These are phyloP conservation scores for Huntiella decipiens DNA, from an alignment of 2,329 filamentous ascomycete genomes.

Conservation along the genomic window DNA sequence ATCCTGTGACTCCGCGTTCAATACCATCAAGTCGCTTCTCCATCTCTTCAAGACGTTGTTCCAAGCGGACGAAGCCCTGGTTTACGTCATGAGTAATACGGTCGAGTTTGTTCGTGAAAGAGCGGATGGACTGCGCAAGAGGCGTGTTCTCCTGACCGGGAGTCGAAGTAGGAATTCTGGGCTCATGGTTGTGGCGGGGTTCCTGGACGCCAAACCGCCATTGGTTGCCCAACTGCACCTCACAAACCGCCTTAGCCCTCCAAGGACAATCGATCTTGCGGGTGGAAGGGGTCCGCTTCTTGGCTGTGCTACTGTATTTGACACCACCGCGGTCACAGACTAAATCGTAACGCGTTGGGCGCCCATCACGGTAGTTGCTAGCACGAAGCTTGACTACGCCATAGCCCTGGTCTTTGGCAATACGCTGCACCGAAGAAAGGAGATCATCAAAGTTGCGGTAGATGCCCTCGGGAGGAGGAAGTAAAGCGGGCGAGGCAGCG, in stretches of 20 bases:
- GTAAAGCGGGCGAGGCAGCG: conserved; percentile 28
- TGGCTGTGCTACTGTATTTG: conserved; percentile 45
- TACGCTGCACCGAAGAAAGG: conserved; percentile 36
- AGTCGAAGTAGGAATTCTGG: conserved; percentile 32
- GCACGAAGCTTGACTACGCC: conserved; percentile 43
- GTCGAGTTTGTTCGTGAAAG: conserved; percentile 39
- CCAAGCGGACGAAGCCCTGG: conserved; percentile 32
- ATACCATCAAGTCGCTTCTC: conserved; percentile 37
- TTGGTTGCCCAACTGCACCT: conserved; percentile 42
- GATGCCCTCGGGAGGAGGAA: conserved; percentile 40
- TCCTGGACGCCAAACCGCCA: conserved; percentile 46
- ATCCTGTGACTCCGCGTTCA: conserved; percentile 25
- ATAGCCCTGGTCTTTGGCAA: conserved; percentile 43
- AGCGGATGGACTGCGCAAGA: conserved; percentile 36
- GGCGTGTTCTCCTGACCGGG: conserved; percentile 39
- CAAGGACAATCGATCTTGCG: conserved; percentile 46
- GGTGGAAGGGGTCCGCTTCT: conserved; percentile 44
- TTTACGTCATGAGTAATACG: conserved; percentile 36
- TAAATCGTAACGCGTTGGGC: conserved; percentile 42
- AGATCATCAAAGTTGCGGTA: conserved; percentile 41
- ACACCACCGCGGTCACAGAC: conserved; percentile 45
- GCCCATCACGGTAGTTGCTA: conserved; percentile 43
- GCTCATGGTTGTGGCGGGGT: conserved; percentile 41
- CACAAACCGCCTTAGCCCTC: conserved; percentile 43
- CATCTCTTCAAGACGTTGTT: conserved; percentile 30